Percentiles rank a stretch among this genome's conserved stretches.
Conservation (phyloP, 208 protist genomes). For the Porcisia hertigi region DNA sequence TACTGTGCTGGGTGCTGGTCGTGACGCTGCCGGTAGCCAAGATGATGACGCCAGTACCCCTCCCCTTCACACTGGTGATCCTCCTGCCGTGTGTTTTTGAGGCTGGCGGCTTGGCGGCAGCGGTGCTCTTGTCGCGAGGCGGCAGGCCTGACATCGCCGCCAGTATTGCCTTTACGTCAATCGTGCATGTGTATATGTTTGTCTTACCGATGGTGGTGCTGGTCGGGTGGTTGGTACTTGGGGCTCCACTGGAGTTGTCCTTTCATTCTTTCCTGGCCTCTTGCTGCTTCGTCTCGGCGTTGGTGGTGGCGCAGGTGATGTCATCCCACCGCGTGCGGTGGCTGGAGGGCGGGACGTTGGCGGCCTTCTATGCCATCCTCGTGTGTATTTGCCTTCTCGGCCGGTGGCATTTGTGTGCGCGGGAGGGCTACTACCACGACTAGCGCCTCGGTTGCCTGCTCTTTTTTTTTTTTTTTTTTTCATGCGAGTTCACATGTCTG, state of each 20-base stretch:
- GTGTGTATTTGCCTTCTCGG: slow-evolving; percentile 44
- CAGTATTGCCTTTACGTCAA: slow-evolving; percentile 66
- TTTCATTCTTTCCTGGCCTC: slow-evolving; percentile 66
- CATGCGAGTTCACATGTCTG: too few species aligned
- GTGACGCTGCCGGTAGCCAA: slow-evolving; percentile 36
- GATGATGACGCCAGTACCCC: slow-evolving; percentile 24
- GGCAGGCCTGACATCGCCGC: slow-evolving; percentile 78
- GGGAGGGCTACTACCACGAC: neutral
- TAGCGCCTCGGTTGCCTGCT: neutral
- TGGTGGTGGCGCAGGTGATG: slow-evolving; percentile 58
- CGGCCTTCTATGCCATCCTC: slow-evolving; percentile 58
- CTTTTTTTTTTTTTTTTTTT: too few species aligned
- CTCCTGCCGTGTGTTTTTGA: slow-evolving; percentile 69
- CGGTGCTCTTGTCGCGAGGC: slow-evolving; percentile 53
- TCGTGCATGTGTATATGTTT: slow-evolving; percentile 75
- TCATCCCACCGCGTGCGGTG: slow-evolving; percentile 51
- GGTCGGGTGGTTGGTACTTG: slow-evolving; percentile 18
- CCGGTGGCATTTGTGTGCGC: slow-evolving; percentile 39
- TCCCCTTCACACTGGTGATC: slow-evolving; percentile 57
- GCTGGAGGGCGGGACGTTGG: slow-evolving; percentile 68
- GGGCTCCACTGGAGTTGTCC: slow-evolving; percentile 52
- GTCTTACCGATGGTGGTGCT: slow-evolving; percentile 64
- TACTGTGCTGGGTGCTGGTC: slow-evolving; percentile 35
- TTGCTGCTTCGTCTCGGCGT: slow-evolving; percentile 59
- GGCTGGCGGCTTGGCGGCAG: slow-evolving; percentile 48